These are phyloP conservation scores for Cyclotella sp. DNA, from an alignment of 108 stramenopile species.

Conservation along the genomic window DNA sequence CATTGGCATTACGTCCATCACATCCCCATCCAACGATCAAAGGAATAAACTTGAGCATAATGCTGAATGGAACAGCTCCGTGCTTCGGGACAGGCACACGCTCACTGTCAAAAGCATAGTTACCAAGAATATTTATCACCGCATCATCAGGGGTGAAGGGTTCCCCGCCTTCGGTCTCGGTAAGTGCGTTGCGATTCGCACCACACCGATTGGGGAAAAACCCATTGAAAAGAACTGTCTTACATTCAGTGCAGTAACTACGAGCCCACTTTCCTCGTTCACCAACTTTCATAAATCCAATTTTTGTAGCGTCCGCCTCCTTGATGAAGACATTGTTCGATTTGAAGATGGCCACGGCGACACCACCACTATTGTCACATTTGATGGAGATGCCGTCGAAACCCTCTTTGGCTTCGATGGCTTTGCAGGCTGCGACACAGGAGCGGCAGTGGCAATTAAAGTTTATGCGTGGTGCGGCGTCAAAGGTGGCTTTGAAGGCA, in stretches of 20 bases:
- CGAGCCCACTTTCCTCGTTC: slow-evolving; percentile 28
- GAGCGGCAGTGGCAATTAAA: slow-evolving; percentile 51
- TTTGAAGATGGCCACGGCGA: slow-evolving; percentile 30
- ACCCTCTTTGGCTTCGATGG: slow-evolving; percentile 33
- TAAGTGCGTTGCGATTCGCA: slow-evolving; percentile 38
- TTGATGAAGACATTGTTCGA: slow-evolving; percentile 35
- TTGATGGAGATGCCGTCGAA: slow-evolving; percentile 35
- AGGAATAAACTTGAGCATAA: neutral
- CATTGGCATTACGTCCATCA: slow-evolving; percentile 19
- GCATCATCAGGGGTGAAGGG: neutral
- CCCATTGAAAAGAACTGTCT: slow-evolving; percentile 35
- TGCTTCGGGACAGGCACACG: neutral
- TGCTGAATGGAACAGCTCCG: too few species aligned
- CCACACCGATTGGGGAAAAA: slow-evolving; percentile 32
- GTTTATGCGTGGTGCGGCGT: slow-evolving; percentile 24
- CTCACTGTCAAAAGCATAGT: slow-evolving; percentile 29
- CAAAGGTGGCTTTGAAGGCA: slow-evolving; percentile 38
- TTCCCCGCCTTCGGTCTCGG: slow-evolving; percentile 9
- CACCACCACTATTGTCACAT: slow-evolving; percentile 23
- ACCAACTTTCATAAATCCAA: slow-evolving; percentile 42
- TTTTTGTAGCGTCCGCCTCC: slow-evolving; percentile 26
- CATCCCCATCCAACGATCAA: neutral
- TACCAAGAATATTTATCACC: slow-evolving; percentile 5
- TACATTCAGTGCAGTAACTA: slow-evolving; percentile 32
- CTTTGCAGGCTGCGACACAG: slow-evolving; percentile 32